phyloP scores from a whole-genome alignment of 495 filamentous ascomycete species.

The Penicillium lagena region DNA sequence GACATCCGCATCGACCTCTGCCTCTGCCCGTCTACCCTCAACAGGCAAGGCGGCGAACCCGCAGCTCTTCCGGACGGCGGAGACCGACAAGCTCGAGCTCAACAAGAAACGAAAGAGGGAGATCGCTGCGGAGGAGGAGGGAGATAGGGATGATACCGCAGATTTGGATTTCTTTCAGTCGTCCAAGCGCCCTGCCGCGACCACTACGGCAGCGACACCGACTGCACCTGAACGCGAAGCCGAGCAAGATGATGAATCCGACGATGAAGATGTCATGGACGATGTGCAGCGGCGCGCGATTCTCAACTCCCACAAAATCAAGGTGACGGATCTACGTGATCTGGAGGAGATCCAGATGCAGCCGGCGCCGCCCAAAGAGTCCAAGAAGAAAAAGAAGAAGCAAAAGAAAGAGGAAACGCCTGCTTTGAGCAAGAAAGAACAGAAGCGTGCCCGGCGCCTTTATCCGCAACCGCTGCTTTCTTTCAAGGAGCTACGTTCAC shows the following conservation, averaged over 20 bases:
- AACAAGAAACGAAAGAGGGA: constrained; percentile 37
- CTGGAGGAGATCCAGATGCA: constrained; percentile 27
- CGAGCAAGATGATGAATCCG: constrained; percentile 16
- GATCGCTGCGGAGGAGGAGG: constrained; percentile 9
- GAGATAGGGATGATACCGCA: constrained; percentile 18
- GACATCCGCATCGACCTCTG: constrained; percentile 12
- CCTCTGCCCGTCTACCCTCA: constrained; percentile 34
- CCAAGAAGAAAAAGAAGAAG: constrained; percentile 47
- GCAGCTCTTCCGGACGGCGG: constrained; percentile 44
- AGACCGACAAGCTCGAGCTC: constrained; percentile 22
- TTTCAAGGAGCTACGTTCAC: constrained; percentile 63
- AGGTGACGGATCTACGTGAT: constrained; percentile 65
- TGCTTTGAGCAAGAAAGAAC: constrained; percentile 45
- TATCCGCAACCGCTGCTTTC: constrained; percentile 72
- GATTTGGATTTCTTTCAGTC: constrained; percentile 36
- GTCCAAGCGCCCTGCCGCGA: constrained; percentile 15
- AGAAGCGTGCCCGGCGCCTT: constrained; percentile 46
- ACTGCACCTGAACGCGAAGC: constrained; percentile 10
- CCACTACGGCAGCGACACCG: constrained; percentile 8
- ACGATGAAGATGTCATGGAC: constrained; percentile 30
- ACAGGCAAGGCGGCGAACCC: constrained; percentile 45
- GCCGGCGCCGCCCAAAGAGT: constrained; percentile 37
- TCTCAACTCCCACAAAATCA: constrained; percentile 79
- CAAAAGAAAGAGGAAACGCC: constrained; percentile 33
- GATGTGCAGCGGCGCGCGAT: constrained; percentile 67